Conservation (phyloP, 1,284 basidiomycete species). For the Veloboletus limbatus region DNA sequence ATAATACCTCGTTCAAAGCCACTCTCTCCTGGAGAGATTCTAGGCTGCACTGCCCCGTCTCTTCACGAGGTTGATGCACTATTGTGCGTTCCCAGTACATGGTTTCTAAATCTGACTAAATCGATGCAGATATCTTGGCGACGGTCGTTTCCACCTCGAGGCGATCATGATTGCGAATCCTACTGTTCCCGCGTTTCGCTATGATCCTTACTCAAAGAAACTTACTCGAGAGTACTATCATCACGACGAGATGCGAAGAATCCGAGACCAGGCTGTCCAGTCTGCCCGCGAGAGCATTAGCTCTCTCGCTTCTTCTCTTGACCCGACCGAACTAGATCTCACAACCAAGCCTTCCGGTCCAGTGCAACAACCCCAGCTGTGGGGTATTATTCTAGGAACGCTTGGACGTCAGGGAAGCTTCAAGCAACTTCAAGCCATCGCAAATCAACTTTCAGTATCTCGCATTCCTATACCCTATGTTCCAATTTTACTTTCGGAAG, state of each 20-base stretch:
- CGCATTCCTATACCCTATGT: constrained; percentile 69
- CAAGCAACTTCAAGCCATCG: constrained; percentile 86
- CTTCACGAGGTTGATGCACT: constrained; percentile 81
- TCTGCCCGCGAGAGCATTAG: constrained; percentile 65
- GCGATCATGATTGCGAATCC: constrained; percentile 99
- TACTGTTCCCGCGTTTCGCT: constrained; percentile 92
- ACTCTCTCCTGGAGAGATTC: constrained; percentile 92
- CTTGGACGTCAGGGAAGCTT: constrained; percentile 93
- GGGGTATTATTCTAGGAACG: constrained; percentile 97
- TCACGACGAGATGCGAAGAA: constrained; percentile 81
- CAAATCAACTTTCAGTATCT: constrained; percentile 57
- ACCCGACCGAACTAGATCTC: background rate
- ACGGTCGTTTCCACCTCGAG: constrained; percentile 97
- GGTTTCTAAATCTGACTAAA: constrained; percentile 15
- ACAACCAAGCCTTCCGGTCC: constrained; percentile 1
- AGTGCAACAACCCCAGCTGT: constrained; percentile 38
- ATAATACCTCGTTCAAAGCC: constrained; percentile 91
- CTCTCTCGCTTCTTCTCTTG: constrained; percentile 25
- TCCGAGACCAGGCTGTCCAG: constrained; percentile 77
- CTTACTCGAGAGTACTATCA: constrained; percentile 92
- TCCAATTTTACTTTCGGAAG: constrained; percentile 91
- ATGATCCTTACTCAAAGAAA: constrained; percentile 98
- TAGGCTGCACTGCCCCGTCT: constrained; percentile 94
- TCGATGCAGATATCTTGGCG: constrained; percentile 84
- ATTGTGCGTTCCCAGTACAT: constrained; percentile 53